Evolutionary conservation across 768 basidiomycete species (phyloP).

Genomic region (Gymnopilus junonius): DNA sequence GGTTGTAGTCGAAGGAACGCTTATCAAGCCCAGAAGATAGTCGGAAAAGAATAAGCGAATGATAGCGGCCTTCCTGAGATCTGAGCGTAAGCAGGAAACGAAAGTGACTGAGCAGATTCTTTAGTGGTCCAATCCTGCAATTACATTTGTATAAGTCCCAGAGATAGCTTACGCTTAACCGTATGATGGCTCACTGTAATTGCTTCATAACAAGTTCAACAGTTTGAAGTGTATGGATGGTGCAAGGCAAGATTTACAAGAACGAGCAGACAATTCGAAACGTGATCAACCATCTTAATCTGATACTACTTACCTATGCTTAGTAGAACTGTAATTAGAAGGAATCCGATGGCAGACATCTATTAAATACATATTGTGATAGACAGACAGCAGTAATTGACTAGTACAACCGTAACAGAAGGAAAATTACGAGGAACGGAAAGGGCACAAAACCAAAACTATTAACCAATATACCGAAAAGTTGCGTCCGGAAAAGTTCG

Average conservation of each 20-base stretch:
- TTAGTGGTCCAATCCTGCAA: conserved; percentile 48
- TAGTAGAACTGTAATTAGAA: too few relatives aligned
- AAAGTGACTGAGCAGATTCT: conserved; percentile 53
- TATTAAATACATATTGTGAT: neutral
- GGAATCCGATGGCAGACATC: too few relatives aligned
- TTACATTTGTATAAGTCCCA: neutral
- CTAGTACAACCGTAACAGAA: neutral
- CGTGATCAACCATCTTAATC: neutral
- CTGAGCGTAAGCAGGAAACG: conserved; percentile 64
- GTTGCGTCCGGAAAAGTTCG: neutral
- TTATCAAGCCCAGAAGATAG: conserved; percentile 41
- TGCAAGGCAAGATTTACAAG: too few relatives aligned
- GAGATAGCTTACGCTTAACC: neutral
- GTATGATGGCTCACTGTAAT: conserved; percentile 26
- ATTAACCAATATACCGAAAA: neutral
- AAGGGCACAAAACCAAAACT: neutral
- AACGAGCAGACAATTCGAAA: too few relatives aligned
- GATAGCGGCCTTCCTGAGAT: conserved; percentile 61
- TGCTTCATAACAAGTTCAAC: conserved; percentile 16
- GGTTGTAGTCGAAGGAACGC: neutral
- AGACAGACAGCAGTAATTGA: neutral
- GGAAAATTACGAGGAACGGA: neutral
- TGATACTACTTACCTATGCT: too few relatives aligned
- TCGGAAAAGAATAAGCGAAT: conserved; percentile 68
- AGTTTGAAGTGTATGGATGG: neutral